Base-by-base conservation (phyloP, 495 filamentous ascomycete species). In the Aspergillus cristatus region DNA sequence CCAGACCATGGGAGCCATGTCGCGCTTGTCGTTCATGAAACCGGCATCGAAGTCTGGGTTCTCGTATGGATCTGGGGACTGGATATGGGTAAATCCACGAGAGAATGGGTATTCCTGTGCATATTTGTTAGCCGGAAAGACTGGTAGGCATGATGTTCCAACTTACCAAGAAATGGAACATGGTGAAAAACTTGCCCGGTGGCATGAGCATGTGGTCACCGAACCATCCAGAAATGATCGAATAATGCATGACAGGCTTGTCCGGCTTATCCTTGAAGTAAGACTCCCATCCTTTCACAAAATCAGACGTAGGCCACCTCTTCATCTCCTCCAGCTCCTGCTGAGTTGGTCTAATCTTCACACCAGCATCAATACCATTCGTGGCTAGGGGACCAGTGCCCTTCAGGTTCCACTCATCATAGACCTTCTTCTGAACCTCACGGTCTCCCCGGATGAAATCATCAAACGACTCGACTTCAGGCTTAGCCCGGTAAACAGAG, bases 181-280 rank as follows among this genome's bases (percentile, higher is more conserved):
- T 88, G 42, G 75, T 82, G 66, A 87, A 87, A 70, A 87, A 88
- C 42, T 87, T 86, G 31, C 82, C 83, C 3, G 78, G 72, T 0
- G 81, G 82, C 67, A 83, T 74, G 16, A 81, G 65, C 74, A 82
- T 80, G 50, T 82, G 81, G 57, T 85, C 79, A n/a, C 60, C 60
- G 35, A 63, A 63, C 53, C 51, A 63, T 46, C 79, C 79, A 11
- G 78, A 63, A 40, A 83, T 83, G 34, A 84, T 63, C 1, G 75
- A 79, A 46, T 83, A 83, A 46, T 87, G 83, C 84, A 89, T 87
- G 22, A 89, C 82, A 0, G 85, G 85, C 68, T 88, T 88, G 57
- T 89, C 84, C 0, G 82, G 81, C 61, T 86, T 85, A 48, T 87
- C 61, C 65, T 86, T 85, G 61, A 88, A 91, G 65, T 89, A 87